Evolutionary conservation across 148 eudicot genomes (phyloP).

Genomic region (Persicaria tinctoria): DNA sequence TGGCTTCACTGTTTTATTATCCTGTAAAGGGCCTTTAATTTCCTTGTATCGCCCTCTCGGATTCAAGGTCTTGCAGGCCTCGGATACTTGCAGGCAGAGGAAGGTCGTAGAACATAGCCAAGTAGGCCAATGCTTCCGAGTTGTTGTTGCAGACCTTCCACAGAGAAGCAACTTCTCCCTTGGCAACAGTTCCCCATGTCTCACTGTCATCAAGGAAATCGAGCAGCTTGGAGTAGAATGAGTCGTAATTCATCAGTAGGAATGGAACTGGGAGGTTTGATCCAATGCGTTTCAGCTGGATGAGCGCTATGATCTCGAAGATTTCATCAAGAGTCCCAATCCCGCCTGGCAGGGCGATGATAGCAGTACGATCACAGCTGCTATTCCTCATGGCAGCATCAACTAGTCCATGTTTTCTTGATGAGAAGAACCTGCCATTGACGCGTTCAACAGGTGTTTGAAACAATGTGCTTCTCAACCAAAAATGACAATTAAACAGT

Average conservation of each 20-base stretch:
- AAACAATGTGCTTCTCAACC: not conserved
- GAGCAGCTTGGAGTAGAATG: conserved; percentile 68
- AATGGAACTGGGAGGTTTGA: conserved; percentile 67
- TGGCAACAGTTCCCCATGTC: conserved; percentile 58
- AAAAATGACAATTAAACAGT: too few relatives aligned
- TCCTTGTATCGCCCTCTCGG: not conserved
- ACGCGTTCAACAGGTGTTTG: not conserved
- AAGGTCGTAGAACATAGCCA: conserved; percentile 52
- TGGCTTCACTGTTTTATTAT: not conserved
- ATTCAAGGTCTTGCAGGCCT: not conserved
- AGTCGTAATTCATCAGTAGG: conserved; percentile 75
- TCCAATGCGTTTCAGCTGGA: conserved; percentile 76
- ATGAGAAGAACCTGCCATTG: conserved; percentile 73
- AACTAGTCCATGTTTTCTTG: conserved; percentile 91
- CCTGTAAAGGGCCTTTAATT: not conserved
- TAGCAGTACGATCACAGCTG: conserved; percentile 63
- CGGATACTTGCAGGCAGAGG: not conserved
- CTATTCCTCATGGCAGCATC: conserved; percentile 80
- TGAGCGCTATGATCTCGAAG: conserved; percentile 71
- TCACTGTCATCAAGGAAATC: conserved; percentile 66
- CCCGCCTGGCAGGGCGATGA: conserved; percentile 85
- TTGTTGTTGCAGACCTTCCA: conserved; percentile 78
- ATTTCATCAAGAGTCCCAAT: conserved; percentile 85
- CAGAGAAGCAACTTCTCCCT: conserved; percentile 65
- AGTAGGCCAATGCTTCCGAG: conserved; percentile 55